Conservation (phyloP, 2,329 filamentous ascomycete species). For the Cercospora zeae-maydis region DNA sequence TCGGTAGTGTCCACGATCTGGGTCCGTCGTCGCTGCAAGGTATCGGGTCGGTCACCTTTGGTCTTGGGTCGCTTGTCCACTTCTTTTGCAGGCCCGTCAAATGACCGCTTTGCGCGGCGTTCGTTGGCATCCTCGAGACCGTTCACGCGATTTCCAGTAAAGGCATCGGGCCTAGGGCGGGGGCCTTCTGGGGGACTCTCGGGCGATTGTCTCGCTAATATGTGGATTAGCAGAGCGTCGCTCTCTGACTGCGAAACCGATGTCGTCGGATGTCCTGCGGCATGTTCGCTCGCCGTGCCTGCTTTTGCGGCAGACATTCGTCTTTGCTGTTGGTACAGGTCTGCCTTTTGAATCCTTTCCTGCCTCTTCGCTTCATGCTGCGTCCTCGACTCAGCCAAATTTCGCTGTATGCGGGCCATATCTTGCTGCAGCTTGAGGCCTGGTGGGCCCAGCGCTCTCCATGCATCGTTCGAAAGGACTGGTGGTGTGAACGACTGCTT, state of each 20-base stretch:
- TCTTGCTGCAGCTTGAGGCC: constrained; percentile 4
- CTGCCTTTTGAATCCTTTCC: constrained; percentile 4
- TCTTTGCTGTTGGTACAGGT: constrained; percentile 1
- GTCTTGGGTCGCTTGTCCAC: background rate
- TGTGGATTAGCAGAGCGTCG: background rate
- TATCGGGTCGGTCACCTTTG: background rate
- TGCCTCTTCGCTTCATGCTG: constrained; percentile 1
- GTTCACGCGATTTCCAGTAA: background rate
- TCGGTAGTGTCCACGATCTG: constrained; percentile 8
- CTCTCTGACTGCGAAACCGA: background rate
- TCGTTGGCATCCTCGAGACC: background rate
- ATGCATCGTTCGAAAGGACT: constrained; percentile 2
- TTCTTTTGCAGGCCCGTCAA: background rate
- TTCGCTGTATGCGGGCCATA: background rate
- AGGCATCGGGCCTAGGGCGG: no score
- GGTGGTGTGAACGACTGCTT: background rate
- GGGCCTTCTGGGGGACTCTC: no score
- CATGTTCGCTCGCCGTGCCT: background rate
- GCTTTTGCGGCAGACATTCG: background rate
- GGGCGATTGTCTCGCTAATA: background rate
- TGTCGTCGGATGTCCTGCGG: background rate
- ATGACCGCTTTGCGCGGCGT: background rate
- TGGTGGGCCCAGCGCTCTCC: constrained; percentile 4
- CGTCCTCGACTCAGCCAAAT: background rate
- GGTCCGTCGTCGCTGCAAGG: background rate